Evolutionary conservation across 805 yeast genomes (phyloP), one percentile per base, ranked within the genome.

Genomic region (Yarrowia bubula): DNA sequence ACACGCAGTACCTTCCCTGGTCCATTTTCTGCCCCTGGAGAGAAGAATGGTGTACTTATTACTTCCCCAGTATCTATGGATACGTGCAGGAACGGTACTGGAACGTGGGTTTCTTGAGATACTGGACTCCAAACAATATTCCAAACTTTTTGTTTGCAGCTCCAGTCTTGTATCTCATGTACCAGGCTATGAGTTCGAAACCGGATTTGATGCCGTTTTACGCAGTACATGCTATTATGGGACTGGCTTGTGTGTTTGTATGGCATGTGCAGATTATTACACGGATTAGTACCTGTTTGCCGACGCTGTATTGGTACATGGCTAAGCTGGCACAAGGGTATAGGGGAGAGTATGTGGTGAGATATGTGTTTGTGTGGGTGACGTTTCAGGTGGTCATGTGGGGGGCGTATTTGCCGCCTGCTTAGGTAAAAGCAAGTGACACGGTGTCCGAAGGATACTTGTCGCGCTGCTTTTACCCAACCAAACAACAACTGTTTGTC

Each of bases 361-460:
- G 75, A 8, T 88, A 84, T 78, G 76, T 84, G 70, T 68, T 85
- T 6, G 69, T 81, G 0, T 92, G 96, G 96, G 79, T 77, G 22
- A 73, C 86, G 6, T 70, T 86, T 2, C 97, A 92, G 75, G 82
- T 92, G 0, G 82, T 84, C 1, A 76, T 92, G 60, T 92, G 84
- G 76, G 90, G 88, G 8, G 86, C 86, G n/a, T 92, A 90, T 72
- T 78, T 92, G 47, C 98, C 98, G 1, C 98, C 98, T 4, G 98
- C 98, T n/a, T 91, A 32, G 11, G 32, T 7, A 11, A 18, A n/a
- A 18, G 32, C 28, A 15, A 41, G 22, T 41, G 43, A 39, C 28
- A 22, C 28, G 28, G 28, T 22, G 28, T 22, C 28, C 28, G 28
- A 22, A 22, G 28, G 28, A 22, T 5, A 22, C 28, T 22, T 22